Evolutionary conservation across 768 basidiomycete species (phyloP).

Genomic region (Macrolepiota albuminosa): DNA sequence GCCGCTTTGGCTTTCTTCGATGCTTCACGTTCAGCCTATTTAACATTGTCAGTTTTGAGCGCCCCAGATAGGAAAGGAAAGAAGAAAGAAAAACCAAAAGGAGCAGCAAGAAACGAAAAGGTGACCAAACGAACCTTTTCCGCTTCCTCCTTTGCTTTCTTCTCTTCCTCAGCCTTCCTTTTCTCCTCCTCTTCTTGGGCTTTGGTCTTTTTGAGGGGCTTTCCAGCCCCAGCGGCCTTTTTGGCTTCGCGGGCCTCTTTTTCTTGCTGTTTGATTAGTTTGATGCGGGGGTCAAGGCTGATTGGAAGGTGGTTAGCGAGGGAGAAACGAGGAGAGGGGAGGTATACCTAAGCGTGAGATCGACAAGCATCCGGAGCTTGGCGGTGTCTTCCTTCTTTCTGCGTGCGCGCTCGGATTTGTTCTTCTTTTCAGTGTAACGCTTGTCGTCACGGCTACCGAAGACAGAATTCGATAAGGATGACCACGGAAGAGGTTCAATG

Average conservation of each 20-base stretch:
- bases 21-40: conserved; percentile 55
- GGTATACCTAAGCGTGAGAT: conserved; percentile 61
- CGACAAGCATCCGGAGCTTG: conserved; percentile 81
- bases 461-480: not conserved
- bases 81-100: not conserved
- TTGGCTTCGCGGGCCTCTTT: conserved; percentile 93
- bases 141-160: conserved; percentile 75
- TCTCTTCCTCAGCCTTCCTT: conserved; percentile 61
- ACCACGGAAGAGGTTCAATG: not conserved
- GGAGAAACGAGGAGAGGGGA: not conserved
- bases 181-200: conserved; percentile 75
- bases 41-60: not conserved
- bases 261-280: conserved; percentile 93
- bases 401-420: conserved; percentile 69
- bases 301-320: not conserved
- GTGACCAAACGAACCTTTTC: conserved; percentile 56
- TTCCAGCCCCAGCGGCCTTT: conserved; percentile 51
- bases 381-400: conserved; percentile 97
- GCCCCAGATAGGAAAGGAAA: not conserved
- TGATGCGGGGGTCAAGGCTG: conserved; percentile 88
- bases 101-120: not conserved
- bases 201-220: conserved; percentile 61
- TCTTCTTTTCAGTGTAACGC: conserved; percentile 68
- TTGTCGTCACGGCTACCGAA: conserved; percentile 92
- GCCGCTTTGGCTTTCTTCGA: conserved; percentile 84